A percentile compares a stretch with the other conserved stretches of the same genome.
Conservation (phyloP, 2,329 filamentous ascomycete genomes). For the Escovopsis sp. region DNA sequence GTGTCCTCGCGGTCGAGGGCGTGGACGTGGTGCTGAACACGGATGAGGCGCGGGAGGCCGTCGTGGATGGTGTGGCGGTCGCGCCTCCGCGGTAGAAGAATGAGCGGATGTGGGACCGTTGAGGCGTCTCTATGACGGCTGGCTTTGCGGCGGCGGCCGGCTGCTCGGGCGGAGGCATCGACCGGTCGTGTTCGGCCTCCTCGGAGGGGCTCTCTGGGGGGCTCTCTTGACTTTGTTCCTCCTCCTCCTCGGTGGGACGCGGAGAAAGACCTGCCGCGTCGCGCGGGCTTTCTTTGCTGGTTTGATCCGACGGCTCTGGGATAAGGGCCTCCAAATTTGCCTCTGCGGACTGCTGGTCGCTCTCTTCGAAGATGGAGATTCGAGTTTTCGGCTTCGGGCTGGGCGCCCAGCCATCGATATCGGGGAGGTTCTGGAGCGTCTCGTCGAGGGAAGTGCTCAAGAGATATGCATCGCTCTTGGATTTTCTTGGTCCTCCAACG, state of each 20-base stretch:
- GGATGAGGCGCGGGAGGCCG: conserved; percentile 20
- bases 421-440: conserved; percentile 34
- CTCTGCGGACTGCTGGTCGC: too few relatives aligned
- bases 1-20: conserved; percentile 26
- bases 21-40: conserved; percentile 22
- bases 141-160: conserved; percentile 8
- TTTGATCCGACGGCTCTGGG: too few relatives aligned
- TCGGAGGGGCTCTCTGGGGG: too few relatives aligned
- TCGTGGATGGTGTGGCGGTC: conserved; percentile 21
- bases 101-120: conserved; percentile 17
- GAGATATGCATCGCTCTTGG: conserved; percentile 27
- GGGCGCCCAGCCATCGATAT: conserved; percentile 34
- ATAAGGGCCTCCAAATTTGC: not conserved
- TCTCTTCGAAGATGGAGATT: conserved; percentile 32
- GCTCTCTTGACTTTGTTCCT: conserved; percentile 9
- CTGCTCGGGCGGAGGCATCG: conserved; percentile 17
- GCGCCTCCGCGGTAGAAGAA: conserved; percentile 20
- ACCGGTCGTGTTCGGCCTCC: conserved; percentile 9
- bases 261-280: conserved; percentile 4
- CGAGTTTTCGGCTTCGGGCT: conserved; percentile 20
- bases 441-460: conserved; percentile 45
- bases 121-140: conserved; percentile 16
- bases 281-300: conserved; percentile 4
- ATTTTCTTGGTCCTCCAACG: conserved; percentile 11
- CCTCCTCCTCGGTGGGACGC: conserved; percentile 11